A percentile compares a stretch with the other conserved stretches of the same genome.
phyloP scores from a whole-genome alignment of 805 yeast genomes.

The Yarrowia sp. region DNA sequence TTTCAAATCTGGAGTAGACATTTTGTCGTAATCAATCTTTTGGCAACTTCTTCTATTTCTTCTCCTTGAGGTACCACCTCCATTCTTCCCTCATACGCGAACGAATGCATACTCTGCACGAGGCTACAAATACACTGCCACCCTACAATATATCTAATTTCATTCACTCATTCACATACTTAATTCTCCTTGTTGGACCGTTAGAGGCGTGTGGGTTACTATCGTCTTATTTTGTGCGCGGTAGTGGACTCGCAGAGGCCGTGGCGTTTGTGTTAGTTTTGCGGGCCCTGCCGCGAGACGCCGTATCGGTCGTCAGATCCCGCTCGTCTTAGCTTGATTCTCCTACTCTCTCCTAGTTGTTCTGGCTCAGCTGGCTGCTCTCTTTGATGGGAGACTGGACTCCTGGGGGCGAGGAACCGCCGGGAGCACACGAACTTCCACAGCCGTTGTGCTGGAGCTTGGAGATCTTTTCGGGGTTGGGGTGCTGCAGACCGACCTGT shows the following conservation, averaged over 20 bases:
- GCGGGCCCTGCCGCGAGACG: constrained; percentile 21
- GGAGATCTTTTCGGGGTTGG: constrained; percentile 33
- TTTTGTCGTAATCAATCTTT: background rate
- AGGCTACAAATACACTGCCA: too few species aligned
- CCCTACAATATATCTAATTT: constrained; percentile 5
- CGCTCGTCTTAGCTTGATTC: background rate
- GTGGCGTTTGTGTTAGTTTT: constrained; percentile 20
- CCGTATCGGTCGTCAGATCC: background rate
- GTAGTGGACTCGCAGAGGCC: background rate
- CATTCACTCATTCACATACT: constrained; percentile 22
- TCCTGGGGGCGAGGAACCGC: constrained; percentile 11
- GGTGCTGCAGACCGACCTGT: constrained; percentile 33
- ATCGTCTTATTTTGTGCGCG: background rate
- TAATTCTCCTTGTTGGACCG: constrained; percentile 17
- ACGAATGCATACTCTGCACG: too few species aligned
- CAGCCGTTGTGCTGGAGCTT: constrained; percentile 23
- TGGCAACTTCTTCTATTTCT: background rate
- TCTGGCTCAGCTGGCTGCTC: constrained; percentile 25
- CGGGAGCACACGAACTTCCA: constrained; percentile 1
- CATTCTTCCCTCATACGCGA: background rate
- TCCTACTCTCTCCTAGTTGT: background rate
- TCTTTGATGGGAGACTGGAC: constrained; percentile 21
- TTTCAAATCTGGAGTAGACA: too few species aligned
- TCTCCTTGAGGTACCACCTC: background rate
- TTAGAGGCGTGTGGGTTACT: background rate